Evolutionary conservation across 805 yeast genomes (phyloP).

Genomic region (Wickerhamomyces silvicola): DNA sequence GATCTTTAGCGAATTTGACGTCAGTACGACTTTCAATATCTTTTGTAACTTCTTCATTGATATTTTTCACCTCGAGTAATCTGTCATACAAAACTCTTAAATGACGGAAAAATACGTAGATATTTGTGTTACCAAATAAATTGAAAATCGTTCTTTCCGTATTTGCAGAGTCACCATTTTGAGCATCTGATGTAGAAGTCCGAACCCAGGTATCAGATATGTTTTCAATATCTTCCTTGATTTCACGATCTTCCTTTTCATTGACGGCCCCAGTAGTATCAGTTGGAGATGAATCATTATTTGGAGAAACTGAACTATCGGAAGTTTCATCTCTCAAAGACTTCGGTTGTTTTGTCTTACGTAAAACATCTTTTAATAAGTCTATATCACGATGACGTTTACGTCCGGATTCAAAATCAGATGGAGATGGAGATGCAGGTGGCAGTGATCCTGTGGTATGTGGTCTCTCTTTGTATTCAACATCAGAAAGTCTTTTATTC

Average conservation of each 20-base stretch:
- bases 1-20: constrained; percentile 79
- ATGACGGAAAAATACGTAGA: constrained; percentile 85
- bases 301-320: constrained; percentile 18
- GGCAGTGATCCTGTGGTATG: too few species aligned
- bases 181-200: constrained; percentile 15
- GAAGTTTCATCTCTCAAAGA: constrained; percentile 22
- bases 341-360: constrained; percentile 39
- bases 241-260: constrained; percentile 22
- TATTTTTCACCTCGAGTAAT: constrained; percentile 64
- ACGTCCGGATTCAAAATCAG: constrained; percentile 16
- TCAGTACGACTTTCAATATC: constrained; percentile 60
- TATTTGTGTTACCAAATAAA: constrained; percentile 80
- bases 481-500: constrained; percentile 24
- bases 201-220: constrained; percentile 24
- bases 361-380: constrained; percentile 53
- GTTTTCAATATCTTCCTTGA: constrained; percentile 14
- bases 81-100: constrained; percentile 77
- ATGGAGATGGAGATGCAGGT: constrained; percentile 2
- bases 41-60: constrained; percentile 62
- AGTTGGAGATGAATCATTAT: constrained; percentile 11
- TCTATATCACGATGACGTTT: constrained; percentile 43
- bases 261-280: constrained; percentile 20
- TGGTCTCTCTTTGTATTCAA: constrained; percentile 16
- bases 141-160: constrained; percentile 52
- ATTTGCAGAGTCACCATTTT: constrained; percentile 24